Evolutionary conservation across 306 rosid genomes (phyloP), one percentile per base, ranked within the genome.

Genomic region (Sechiopsis laciniata): DNA sequence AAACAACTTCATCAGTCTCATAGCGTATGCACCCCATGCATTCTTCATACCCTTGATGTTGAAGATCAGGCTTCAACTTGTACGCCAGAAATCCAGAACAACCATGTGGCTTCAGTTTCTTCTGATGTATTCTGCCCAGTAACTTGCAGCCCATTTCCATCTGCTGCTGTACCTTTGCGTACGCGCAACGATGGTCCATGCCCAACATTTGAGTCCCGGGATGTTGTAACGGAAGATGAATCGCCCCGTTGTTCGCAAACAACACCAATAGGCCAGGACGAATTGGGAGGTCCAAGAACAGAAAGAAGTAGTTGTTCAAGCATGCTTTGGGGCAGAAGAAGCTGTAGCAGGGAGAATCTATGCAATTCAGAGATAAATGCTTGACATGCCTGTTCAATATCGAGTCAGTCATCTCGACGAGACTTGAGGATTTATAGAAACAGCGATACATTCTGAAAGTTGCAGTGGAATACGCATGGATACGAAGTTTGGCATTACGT

Each of bases 281-380:
- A 95, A 82, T 58, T 81, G 83, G 97, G 87, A 75, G 90, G 91
- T 72, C 87, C 92, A 14, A 89, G 90, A 68, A 72, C 84, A 48
- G 99, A 80, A 55, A 89, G 84, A 76, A 85, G 87, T 37, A 91
- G 85, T 61, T 95, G 99, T 65, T 89, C 99, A 79, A 82, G 74
- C 87, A 86, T 91, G 96, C 89, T 95, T 72, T 91, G 99, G 97
- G 82, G 91, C 73, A 86, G 92, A 82, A 91, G 99, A 88, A 91
- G 96, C 80, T 89, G 96, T 88, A 95, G 92, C 91, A 78, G 97
- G 78, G 97, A 95, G 87, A 82, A 95, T 79, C 99, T 86, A 61
- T 95, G 99, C 89, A 91, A 95, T 76, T 90, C 97, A 19, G 97
- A 95, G 72, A 95, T 95, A 78, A 95, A 91, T 71, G 88, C 97